Conservation (phyloP, 371 early-diverging fungal species). For the Dinochytrium kinnereticum region DNA sequence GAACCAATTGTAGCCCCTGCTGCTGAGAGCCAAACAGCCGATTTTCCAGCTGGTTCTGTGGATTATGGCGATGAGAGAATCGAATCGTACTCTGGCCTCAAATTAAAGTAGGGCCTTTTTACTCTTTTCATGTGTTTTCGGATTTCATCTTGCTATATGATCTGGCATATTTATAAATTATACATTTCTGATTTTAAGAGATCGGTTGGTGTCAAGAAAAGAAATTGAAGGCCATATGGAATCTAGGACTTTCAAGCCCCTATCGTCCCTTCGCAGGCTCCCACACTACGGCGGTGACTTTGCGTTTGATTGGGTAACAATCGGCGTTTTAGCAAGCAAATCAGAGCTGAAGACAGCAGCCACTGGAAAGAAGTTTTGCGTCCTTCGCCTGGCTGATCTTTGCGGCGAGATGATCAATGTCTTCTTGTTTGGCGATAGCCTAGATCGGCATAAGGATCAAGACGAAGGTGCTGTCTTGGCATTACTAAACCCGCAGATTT, state of each 20-base stretch:
- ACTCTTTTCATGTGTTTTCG: too few relatives aligned
- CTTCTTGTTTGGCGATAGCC: conserved; percentile 40
- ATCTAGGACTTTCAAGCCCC: neutral
- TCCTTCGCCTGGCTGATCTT: conserved; percentile 46
- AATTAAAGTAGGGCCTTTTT: neutral
- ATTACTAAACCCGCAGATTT: conserved; percentile 45
- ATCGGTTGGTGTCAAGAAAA: neutral
- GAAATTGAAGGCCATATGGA: neutral
- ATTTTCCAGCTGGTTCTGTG: neutral
- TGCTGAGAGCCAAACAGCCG: too few relatives aligned
- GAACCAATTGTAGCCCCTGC: too few relatives aligned
- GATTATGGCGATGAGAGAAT: neutral
- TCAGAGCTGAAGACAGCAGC: conserved; percentile 26
- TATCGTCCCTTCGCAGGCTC: neutral
- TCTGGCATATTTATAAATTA: too few relatives aligned
- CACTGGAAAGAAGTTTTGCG: conserved; percentile 35
- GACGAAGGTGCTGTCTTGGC: conserved; percentile 47
- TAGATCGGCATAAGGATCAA: conserved; percentile 33
- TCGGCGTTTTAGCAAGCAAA: conserved; percentile 44
- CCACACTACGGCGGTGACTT: conserved; percentile 35
- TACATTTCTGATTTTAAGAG: neutral
- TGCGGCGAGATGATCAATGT: conserved; percentile 32
- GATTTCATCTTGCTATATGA: too few relatives aligned
- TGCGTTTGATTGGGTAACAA: conserved; percentile 50
- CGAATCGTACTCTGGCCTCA: neutral